These are phyloP conservation scores for Chiua sp. DNA, from an alignment of 1,284 basidiomycete species.

Conservation along the genomic window DNA sequence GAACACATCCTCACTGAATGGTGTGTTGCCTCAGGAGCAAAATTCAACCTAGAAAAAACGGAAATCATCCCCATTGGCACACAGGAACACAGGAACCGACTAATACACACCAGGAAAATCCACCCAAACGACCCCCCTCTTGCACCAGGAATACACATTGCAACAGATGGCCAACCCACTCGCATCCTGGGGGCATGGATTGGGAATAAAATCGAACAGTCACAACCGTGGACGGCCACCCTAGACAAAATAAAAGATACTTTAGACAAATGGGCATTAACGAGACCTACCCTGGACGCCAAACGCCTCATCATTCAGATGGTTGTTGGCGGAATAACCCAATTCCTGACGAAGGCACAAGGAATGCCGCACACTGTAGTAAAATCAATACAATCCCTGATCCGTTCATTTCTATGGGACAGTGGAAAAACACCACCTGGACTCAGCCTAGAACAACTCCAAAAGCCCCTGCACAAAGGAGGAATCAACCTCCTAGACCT, in stretches of 20 bases:
- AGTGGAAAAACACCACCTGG: not conserved
- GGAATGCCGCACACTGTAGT: not conserved
- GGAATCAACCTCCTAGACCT: not conserved
- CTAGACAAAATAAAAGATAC: not conserved
- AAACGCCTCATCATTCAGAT: not conserved
- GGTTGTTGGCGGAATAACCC: not conserved
- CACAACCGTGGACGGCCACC: conserved; percentile 1
- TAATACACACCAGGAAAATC: not conserved
- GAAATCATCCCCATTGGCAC: conserved; percentile 22
- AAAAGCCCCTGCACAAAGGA: not conserved
- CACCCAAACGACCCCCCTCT: not conserved
- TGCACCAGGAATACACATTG: not conserved
- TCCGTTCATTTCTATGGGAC: not conserved
- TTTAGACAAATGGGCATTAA: conserved; percentile 12
- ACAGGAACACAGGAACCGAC: accelerated
- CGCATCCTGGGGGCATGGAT: conserved; percentile 16
- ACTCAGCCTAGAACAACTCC: not conserved
- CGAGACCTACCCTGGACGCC: not conserved
- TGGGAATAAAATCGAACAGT: not conserved
- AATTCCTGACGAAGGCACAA: not conserved
- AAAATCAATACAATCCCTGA: not conserved
- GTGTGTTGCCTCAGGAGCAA: conserved; percentile 9
- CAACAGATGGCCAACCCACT: not conserved
- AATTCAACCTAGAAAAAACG: conserved; percentile 22
- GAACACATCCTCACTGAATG: not conserved